phyloP scores from a whole-genome alignment of 139 green algal genomes.

The Diplosphaera chodatii region DNA sequence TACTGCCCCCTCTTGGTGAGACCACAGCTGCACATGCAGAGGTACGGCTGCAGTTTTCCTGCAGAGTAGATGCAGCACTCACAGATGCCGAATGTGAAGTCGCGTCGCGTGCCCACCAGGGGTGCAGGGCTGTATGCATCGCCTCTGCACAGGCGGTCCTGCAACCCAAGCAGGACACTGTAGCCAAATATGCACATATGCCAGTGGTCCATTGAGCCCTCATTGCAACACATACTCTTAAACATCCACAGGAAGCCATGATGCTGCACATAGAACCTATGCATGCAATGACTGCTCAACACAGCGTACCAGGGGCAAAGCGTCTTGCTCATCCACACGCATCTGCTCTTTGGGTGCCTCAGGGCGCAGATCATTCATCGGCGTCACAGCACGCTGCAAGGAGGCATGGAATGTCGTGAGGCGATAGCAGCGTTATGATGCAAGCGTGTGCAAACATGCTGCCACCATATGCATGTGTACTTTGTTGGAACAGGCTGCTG shows the following conservation, averaged over 20 bases:
- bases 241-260: no score
- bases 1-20: no score
- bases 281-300: neutral
- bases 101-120: neutral
- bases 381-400: neutral
- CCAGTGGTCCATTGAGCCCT: no score
- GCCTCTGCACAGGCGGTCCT: conserved; percentile 4
- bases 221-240: no score
- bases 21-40: neutral
- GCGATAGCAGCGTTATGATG: no score
- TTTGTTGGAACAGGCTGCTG: no score
- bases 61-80: neutral
- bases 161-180: neutral
- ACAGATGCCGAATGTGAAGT: conserved; percentile 4
- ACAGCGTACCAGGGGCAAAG: neutral
- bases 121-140: conserved; percentile 4
- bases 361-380: neutral
- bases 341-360: neutral
- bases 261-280: neutral
- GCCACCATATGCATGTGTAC: no score
- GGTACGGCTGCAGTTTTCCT: neutral
- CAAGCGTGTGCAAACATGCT: no score
- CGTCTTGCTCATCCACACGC: neutral
- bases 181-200: no score
- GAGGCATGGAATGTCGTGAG: no score